Evolutionary conservation across 192 early-diverging fungal genomes (phyloP), one percentile per base, ranked within the genome.

Genomic region (Spizellomyces punctatus): DNA sequence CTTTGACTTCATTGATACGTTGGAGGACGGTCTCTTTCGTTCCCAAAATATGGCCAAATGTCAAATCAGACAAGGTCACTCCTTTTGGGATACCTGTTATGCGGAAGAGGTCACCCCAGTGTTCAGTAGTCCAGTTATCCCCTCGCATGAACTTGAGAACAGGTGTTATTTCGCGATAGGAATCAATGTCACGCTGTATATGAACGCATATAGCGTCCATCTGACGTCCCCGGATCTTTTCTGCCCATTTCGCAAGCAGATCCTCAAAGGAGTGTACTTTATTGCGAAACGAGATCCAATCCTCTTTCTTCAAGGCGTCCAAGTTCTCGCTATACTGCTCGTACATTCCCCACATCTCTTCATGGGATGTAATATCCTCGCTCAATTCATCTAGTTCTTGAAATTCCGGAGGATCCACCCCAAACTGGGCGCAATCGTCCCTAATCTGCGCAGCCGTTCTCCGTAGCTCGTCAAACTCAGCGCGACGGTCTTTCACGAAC

Each of bases 91-190:
- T 66, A 9, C 52, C 63, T 58, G 77, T 50, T 10, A 85, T 71
- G 6, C 81, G 75, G 66, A 85, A 87, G 10, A 85, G 63, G 22
- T 87, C 86, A 10, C 67, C 86, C 86, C 86, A 87, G 55, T 87
- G 86, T 67, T 87, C 86, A 9, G 78, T 42, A 59, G 82, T 82
- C 86, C 86, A 87, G 21, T 72, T 83, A 49, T 87, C 86, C 3
- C 86, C 86, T 21, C 82, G 68, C 54, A 87, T 46, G 71, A 79
- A 87, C 61, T 87, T 87, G 22, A 87, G 55, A 22, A 64, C 57
- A 3, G 82, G 84, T 19, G 68, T 58, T 8, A 79, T 45, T 6
- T 74, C 76, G 9, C 71, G 65, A 57, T 82, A 77, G 5, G 54
- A 63, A 55, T 86, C 82, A 41, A 87, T 75, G 46, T 86, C 74